A percentile compares a stretch with the other conserved stretches of the same genome.
Conservation (phyloP, 2,329 filamentous ascomycete genomes). For the Cercospora sp. region DNA sequence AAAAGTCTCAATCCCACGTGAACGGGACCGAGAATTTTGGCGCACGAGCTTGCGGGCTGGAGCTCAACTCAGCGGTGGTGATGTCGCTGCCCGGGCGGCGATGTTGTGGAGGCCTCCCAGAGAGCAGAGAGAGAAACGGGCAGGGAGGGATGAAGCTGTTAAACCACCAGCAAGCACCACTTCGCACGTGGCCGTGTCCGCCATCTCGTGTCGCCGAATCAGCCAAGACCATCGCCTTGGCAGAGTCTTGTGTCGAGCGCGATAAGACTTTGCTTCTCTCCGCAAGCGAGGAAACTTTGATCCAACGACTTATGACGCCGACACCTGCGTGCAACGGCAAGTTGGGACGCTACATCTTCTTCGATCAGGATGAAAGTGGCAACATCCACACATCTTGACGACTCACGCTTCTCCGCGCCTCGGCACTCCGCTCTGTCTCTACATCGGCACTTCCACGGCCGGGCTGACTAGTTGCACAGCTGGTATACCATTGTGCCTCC, state of each 20-base stretch:
- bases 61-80: neutral
- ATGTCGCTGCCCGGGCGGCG: neutral
- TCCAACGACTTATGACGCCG: neutral
- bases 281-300: neutral
- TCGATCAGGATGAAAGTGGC: too few species aligned
- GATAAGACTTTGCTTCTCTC: neutral
- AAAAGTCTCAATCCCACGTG: neutral
- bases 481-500: neutral
- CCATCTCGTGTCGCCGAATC: neutral
- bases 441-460: neutral
- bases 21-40: neutral
- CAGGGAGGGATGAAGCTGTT: neutral
- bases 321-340: neutral
- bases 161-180: neutral
- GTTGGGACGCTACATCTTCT: neutral
- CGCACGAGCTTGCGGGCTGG: neutral
- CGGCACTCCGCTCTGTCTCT: neutral
- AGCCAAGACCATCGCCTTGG: neutral
- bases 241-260: neutral
- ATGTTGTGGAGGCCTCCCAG: neutral
- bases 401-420: neutral
- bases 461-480: neutral
- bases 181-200: neutral
- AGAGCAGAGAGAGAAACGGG: neutral
- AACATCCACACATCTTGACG: neutral